Percentiles rank a stretch among this genome's conserved stretches.
Conservation (phyloP, 345 rosid genomes). For the Arabidopsis suecica region DNA sequence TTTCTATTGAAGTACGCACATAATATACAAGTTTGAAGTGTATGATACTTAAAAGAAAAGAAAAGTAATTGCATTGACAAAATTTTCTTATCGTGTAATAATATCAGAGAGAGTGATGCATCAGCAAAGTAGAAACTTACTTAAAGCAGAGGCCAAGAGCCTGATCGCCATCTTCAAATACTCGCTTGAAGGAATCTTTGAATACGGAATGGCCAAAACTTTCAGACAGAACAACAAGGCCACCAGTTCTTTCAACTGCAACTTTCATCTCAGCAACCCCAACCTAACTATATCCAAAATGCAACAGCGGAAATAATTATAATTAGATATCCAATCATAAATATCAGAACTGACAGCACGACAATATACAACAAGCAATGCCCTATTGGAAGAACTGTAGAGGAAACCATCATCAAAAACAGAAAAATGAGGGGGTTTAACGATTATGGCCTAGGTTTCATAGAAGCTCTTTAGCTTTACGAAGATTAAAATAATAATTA, state of each 20-base stretch:
- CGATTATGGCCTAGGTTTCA: not conserved
- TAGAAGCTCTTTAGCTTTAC: not conserved
- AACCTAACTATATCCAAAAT: constrained; percentile 49
- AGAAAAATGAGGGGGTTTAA: not conserved
- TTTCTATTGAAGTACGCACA: not conserved
- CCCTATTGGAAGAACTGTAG: not conserved
- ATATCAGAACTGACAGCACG: not conserved
- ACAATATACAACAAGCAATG: not conserved
- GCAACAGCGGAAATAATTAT: constrained; percentile 1
- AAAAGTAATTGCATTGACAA: not conserved
- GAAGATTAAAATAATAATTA: not conserved
- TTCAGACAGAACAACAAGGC: constrained; percentile 80
- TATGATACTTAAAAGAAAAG: not conserved
- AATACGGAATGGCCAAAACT: constrained; percentile 85
- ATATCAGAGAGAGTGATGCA: not conserved
- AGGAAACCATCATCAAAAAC: not conserved
- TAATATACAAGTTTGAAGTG: not conserved
- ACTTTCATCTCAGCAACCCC: constrained; percentile 84
- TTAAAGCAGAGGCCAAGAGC: constrained; percentile 87
- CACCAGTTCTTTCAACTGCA: constrained; percentile 78
- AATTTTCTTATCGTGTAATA: not conserved
- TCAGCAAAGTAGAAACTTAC: constrained; percentile 51
- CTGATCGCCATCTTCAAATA: constrained; percentile 79
- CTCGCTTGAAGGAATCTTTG: constrained; percentile 66
- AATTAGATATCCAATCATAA: not conserved